Percentiles rank a stretch among this genome's conserved stretches.
Conservation (phyloP, 2,329 filamentous ascomycete genomes). For the Fusarium avenaceum region DNA sequence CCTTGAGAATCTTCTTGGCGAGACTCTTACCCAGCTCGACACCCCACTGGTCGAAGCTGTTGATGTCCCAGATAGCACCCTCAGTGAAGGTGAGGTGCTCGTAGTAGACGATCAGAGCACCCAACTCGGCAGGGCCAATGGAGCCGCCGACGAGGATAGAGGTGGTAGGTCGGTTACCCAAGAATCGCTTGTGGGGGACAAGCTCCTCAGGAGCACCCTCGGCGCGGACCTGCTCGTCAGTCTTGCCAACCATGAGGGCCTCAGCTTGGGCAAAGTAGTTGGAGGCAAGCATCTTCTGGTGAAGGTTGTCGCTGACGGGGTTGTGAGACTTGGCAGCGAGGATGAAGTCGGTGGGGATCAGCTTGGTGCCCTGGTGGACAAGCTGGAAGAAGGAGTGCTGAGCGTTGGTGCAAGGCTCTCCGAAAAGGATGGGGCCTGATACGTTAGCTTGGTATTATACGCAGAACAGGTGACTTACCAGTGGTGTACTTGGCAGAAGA, state of each 20-base stretch:
- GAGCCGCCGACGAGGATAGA: slow-evolving; percentile 89
- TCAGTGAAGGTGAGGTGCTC: slow-evolving; percentile 99
- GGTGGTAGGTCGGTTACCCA: slow-evolving; percentile 96
- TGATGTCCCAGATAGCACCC: slow-evolving; percentile 99
- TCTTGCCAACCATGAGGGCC: slow-evolving; percentile 92
- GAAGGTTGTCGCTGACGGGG: slow-evolving; percentile 89
- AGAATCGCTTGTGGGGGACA: slow-evolving; percentile 98
- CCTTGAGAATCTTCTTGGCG: slow-evolving; percentile 89
- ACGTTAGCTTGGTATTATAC: slow-evolving; percentile 36
- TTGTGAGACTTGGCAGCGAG: slow-evolving; percentile 97
- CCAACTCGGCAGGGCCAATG: slow-evolving; percentile 94
- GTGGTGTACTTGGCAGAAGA: slow-evolving; percentile 97
- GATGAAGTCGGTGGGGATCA: slow-evolving; percentile 98
- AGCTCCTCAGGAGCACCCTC: slow-evolving; percentile 81
- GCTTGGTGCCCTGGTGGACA: slow-evolving; percentile 98
- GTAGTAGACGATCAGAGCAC: slow-evolving; percentile 97
- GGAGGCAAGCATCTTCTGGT: slow-evolving; percentile 95
- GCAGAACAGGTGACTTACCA: slow-evolving; percentile 57
- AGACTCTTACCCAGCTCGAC: slow-evolving; percentile 97
- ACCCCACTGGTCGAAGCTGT: slow-evolving; percentile 99
- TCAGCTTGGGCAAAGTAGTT: slow-evolving; percentile 94
- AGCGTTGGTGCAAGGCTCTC: slow-evolving; percentile 98
- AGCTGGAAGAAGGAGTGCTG: slow-evolving; percentile 99
- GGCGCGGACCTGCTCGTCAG: slow-evolving; percentile 80
- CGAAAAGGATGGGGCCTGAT: slow-evolving; percentile 86